Conservation (phyloP, 1,139 yeast genomes). For the Sugiyamaella japonica region DNA sequence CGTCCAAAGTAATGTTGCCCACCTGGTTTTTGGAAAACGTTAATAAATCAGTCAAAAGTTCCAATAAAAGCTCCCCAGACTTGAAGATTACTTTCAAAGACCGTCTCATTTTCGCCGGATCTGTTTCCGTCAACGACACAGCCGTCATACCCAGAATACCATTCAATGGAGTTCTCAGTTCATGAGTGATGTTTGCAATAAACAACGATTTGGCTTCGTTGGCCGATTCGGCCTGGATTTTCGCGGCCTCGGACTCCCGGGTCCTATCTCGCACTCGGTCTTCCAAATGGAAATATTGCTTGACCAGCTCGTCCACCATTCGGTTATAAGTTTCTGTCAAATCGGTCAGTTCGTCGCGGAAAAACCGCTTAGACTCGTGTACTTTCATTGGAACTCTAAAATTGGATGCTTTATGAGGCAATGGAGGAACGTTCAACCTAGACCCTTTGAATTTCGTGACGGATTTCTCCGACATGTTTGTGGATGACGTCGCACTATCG, state of each 20-base stretch:
- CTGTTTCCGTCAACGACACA: conserved; percentile 83
- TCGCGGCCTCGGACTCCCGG: conserved; percentile 82
- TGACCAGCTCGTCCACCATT: conserved; percentile 84
- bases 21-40: conserved; percentile 91
- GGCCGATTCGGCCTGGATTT: conserved; percentile 87
- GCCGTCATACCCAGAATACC: conserved; percentile 97
- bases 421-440: conserved; percentile 1
- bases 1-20: conserved; percentile 79
- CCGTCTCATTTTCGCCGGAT: conserved; percentile 62
- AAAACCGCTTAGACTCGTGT: conserved; percentile 56
- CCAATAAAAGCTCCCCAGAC: conserved; percentile 83
- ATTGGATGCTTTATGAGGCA: conserved; percentile 8
- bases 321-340: conserved; percentile 84
- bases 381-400: conserved; percentile 46
- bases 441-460: not conserved
- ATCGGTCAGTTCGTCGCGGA: conserved; percentile 84
- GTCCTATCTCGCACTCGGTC: conserved; percentile 89
- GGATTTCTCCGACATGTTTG: not conserved
- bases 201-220: conserved; percentile 93
- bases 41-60: conserved; percentile 81
- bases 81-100: conserved; percentile 75
- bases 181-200: conserved; percentile 95
- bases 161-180: conserved; percentile 88
- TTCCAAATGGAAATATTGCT: conserved; percentile 80
- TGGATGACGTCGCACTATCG: not conserved